Percentiles rank a stretch among this genome's conserved stretches.
phyloP scores from a whole-genome alignment of 305 asterid species.

The Ilex paraguariensis region DNA sequence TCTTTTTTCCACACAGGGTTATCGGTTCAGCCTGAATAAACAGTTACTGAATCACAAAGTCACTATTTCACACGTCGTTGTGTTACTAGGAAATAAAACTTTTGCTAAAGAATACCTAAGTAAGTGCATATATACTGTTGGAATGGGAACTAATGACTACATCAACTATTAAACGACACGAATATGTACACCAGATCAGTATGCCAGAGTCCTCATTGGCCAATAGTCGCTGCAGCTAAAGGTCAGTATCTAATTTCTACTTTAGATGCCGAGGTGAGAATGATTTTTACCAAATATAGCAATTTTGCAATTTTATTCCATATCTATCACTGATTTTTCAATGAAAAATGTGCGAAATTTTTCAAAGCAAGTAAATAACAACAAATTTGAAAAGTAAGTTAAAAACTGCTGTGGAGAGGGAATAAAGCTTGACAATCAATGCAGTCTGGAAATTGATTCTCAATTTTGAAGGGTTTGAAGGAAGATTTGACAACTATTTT shows the following conservation, averaged over 20 bases:
- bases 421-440: no score
- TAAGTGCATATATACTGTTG: slow-evolving; percentile 43
- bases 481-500: no score
- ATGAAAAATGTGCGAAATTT: no score
- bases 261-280: neutral
- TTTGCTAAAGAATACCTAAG: slow-evolving; percentile 16
- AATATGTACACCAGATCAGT: slow-evolving; percentile 24
- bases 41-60: slow-evolving; percentile 36
- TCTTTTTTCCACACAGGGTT: slow-evolving; percentile 30
- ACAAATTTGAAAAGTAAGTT: no score
- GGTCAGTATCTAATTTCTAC: slow-evolving; percentile 16
- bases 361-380: no score
- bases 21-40: slow-evolving; percentile 25
- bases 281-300: no score
- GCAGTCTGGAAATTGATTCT: no score
- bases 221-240: slow-evolving; percentile 29
- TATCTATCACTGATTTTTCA: no score
- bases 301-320: no score
- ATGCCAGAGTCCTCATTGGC: slow-evolving; percentile 24
- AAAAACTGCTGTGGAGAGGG: no score
- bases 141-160: slow-evolving; percentile 54
- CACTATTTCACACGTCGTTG: slow-evolving; percentile 8
- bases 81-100: slow-evolving; percentile 4
- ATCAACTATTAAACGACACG: slow-evolving; percentile 41
- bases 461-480: no score